Base-by-base conservation (phyloP, 768 basidiomycete genomes). In the Serendipita sp. region DNA sequence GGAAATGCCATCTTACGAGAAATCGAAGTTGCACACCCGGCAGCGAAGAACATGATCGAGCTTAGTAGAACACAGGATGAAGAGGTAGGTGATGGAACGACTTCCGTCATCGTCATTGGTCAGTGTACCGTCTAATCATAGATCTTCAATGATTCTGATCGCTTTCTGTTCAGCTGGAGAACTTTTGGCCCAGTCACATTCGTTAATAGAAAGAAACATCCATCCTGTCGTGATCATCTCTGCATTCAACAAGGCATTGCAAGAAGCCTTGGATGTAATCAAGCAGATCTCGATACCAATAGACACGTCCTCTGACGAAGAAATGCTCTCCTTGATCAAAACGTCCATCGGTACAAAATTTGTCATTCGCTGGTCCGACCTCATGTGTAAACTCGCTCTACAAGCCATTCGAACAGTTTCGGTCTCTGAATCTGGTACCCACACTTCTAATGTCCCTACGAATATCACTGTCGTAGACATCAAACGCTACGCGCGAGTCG, bases 31-130 rank as follows among this genome's bases (percentile, higher is more conserved):
- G 93, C 94, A 1, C 96, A 99, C 69, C 96, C 95, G 2, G 96
- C 96, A 28, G 95, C 96, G 26, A 99, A 98, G 77, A 96, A 94
- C 68, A 98, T 99, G 95, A 96, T 99, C 66, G 96, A 99, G 75
- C 83, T 98, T 11, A 91, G 90, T 68, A 76, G 96, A 71, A 98
- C 96, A 1, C 96, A 98, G 73, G 96, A 98, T 68, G 96, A 98
- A 75, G 96, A 98, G 70, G 96, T 96, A 67, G 96, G 95, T 51
- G 96, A 97, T 73, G 96, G 95, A 64, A 99, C 96, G 24, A 99
- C 95, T 13, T 92, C 89, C 69, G 95, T 98, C 53, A 96, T 99
- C 75, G 96, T 98, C 69, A 81, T 98, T 16, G 94, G 94, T 94
- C 69, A 68, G 80, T 68, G 3, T 28, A 58, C 26, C 30, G 14